Evolutionary conservation across 495 filamentous ascomycete species (phyloP), one percentile per base, ranked within the genome.

Genomic region (Jackrogersella multiformis): DNA sequence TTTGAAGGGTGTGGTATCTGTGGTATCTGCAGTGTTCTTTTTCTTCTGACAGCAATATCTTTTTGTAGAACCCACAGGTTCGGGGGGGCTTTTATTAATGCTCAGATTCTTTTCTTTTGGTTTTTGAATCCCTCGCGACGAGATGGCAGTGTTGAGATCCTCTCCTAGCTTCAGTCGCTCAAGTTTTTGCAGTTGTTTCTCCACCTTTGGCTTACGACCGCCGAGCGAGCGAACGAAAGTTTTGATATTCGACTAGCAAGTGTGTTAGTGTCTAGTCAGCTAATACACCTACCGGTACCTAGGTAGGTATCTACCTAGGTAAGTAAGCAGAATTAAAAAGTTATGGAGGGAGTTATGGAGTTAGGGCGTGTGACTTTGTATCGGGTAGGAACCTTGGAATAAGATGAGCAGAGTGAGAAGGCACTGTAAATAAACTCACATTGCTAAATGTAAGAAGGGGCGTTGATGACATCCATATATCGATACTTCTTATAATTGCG

Each of bases 381-480:
- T n/a, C n/a, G n/a, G n/a, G n/a, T 54, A 30, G 26, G 26, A 30
- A 30, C 26, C 26, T 4, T 7, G 26, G 7, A 38, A 21, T 0
- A 5, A 44, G 1, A 15, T 8, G 41, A 4, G 18, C 9, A 23
- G 13, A 20, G 20, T 15, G 12, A 53, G 0, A 8, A 15, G 8
- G 18, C 21, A n/a, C 21, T 16, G 8, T 21, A 21, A 30, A 39
- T 24, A 2, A 5, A 59, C 55, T 60, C 30, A 60, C 63, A 4
- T 41, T 28, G 6, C 41, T 23, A 30, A 41, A 23, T 7, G 28
- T 45, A 12, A 59, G 56, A 48, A 30, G 3, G 12, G 56, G 56
- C n/a, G 38, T 20, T 4, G 55, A 16, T 0, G 41, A 61, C 64
- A 56, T 61, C 64, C 57, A 67, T n/a, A 67, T 45, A 42, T 18